Evolutionary conservation across 306 rosid species (phyloP).

Genomic region (Alnus glutinosa): DNA sequence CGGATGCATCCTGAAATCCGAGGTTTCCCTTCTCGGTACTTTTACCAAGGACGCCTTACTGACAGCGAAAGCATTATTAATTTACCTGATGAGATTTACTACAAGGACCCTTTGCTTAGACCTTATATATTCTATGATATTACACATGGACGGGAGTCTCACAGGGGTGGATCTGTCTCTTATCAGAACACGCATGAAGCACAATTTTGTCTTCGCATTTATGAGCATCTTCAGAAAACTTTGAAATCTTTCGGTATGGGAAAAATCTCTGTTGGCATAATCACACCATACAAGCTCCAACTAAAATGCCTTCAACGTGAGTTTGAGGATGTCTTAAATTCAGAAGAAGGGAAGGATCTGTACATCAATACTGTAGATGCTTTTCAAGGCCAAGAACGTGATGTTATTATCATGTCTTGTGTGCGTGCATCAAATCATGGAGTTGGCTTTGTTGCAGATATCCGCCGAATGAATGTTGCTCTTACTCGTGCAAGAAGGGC

Average conservation of each 20-base stretch:
- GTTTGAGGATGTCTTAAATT: constrained; percentile 78
- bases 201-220: constrained; percentile 83
- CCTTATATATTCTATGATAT: constrained; percentile 90
- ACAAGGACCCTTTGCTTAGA: constrained; percentile 79
- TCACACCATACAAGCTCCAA: constrained; percentile 97
- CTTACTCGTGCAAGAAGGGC: constrained; percentile 97
- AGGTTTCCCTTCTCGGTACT: constrained; percentile 94
- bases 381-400: constrained; percentile 98
- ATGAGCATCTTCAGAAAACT: constrained; percentile 83
- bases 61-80: constrained; percentile 88
- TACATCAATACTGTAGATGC: constrained; percentile 98
- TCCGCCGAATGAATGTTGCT: constrained; percentile 97
- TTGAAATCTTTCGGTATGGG: constrained; percentile 59
- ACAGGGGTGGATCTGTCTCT: constrained; percentile 94
- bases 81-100: constrained; percentile 78
- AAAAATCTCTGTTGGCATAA: constrained; percentile 85
- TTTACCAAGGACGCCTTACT: constrained; percentile 90
- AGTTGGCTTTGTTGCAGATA: constrained; percentile 95
- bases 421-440: constrained; percentile 95
- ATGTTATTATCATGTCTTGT: constrained; percentile 97
- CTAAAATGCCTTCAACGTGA: constrained; percentile 93
- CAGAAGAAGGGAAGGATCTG: constrained; percentile 94
- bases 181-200: constrained; percentile 92
- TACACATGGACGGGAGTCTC: constrained; percentile 95
- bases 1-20: constrained; percentile 98